Evolutionary conservation across 441 rosid genomes (phyloP).

Genomic region (Daphne laureola): DNA sequence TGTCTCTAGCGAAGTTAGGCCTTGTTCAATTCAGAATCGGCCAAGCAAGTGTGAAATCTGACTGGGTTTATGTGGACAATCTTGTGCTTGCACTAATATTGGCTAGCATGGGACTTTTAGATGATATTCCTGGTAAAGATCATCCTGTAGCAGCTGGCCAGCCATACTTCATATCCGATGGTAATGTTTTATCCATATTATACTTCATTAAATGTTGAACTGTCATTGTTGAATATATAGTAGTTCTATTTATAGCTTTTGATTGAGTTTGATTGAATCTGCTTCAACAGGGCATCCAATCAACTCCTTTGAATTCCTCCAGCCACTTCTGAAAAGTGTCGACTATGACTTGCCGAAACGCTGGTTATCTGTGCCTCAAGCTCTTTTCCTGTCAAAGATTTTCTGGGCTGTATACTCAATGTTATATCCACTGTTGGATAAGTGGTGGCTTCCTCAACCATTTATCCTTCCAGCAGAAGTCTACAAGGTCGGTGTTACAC

Average conservation of each 20-base stretch:
- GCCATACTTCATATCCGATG: slow-evolving; percentile 88
- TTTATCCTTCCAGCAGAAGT: slow-evolving; percentile 89
- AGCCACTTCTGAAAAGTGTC: slow-evolving; percentile 55
- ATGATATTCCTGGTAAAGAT: slow-evolving; percentile 68
- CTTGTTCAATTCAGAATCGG: slow-evolving; percentile 63
- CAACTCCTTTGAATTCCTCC: slow-evolving; percentile 80
- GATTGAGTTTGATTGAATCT: neutral
- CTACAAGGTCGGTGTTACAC: slow-evolving; percentile 89
- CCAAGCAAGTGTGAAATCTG: slow-evolving; percentile 58
- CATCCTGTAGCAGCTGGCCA: slow-evolving; percentile 83
- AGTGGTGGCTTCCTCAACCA: slow-evolving; percentile 87
- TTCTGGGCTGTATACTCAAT: slow-evolving; percentile 50
- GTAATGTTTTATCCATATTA: slow-evolving; percentile 24
- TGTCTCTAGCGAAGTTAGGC: slow-evolving; percentile 66
- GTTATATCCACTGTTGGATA: slow-evolving; percentile 72
- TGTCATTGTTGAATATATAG: slow-evolving; percentile 1
- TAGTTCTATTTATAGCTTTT: neutral
- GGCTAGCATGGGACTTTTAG: slow-evolving; percentile 91
- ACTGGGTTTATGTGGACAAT: slow-evolving; percentile 88
- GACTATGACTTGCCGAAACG: slow-evolving; percentile 62
- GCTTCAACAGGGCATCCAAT: slow-evolving; percentile 58
- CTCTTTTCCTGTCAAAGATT: slow-evolving; percentile 52
- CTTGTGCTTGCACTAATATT: slow-evolving; percentile 72
- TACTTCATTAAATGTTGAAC: neutral
- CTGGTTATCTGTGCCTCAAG: slow-evolving; percentile 45